phyloP scores from a whole-genome alignment of 2,329 filamentous ascomycete genomes.

The Setomelanomma holmii region DNA sequence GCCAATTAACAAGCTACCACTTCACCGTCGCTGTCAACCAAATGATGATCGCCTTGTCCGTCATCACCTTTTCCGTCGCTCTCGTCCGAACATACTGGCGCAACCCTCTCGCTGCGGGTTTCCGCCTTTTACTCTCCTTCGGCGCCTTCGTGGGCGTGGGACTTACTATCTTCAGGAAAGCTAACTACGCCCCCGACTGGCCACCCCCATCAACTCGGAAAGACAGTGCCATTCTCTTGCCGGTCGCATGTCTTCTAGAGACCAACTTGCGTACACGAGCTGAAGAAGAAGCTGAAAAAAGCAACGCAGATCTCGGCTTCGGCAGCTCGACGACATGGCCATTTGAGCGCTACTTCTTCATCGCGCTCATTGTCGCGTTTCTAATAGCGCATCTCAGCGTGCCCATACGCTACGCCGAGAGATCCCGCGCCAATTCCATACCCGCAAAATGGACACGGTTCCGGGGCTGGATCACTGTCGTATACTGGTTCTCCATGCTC shows the following conservation, averaged over 20 bases:
- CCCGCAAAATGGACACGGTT: not conserved
- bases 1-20: slow-evolving; percentile 5
- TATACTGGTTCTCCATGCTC: slow-evolving; percentile 5
- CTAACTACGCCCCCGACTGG: slow-evolving; percentile 6
- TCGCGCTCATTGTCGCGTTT: not conserved
- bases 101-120: slow-evolving; percentile 1
- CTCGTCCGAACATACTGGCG: slow-evolving; percentile 7
- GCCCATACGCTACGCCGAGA: not conserved
- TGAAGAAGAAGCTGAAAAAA: not conserved
- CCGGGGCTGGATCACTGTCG: slow-evolving; percentile 2
- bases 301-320: not conserved
- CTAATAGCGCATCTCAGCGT: slow-evolving; percentile 1
- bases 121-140: not conserved
- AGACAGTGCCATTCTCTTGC: slow-evolving; percentile 3
- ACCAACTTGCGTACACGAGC: not conserved
- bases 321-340: slow-evolving; percentile 1
- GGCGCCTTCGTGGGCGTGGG: slow-evolving; percentile 4
- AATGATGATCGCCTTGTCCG: slow-evolving; percentile 6
- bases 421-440: not conserved
- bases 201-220: slow-evolving; percentile 1
- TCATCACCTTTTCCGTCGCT: slow-evolving; percentile 6
- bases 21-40: slow-evolving; percentile 6
- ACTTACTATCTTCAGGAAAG: slow-evolving; percentile 6
- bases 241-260: slow-evolving; percentile 6
- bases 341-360: not conserved